phyloP scores from a whole-genome alignment of 257 asterid species.

The Coffea eugenioides region DNA sequence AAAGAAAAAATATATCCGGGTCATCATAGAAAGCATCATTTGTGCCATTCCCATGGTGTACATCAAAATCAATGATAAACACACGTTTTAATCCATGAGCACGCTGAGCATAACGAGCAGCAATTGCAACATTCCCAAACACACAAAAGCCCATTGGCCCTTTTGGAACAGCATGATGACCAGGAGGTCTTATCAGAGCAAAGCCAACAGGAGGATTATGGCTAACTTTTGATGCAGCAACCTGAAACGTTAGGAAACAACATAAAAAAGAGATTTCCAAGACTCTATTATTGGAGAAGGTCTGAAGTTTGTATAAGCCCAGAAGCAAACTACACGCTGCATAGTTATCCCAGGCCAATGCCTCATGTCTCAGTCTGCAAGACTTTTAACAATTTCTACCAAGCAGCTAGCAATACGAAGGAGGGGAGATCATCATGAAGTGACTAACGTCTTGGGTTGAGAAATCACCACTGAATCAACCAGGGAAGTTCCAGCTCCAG shows the following conservation, averaged over 20 bases:
- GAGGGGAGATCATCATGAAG: slow-evolving; percentile 37
- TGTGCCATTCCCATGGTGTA: slow-evolving; percentile 99
- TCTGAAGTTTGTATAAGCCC: background rate
- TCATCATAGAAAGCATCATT: slow-evolving; percentile 89
- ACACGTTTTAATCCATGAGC: slow-evolving; percentile 85
- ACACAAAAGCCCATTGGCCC: slow-evolving; percentile 99
- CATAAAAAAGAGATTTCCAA: no score
- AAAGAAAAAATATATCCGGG: slow-evolving; percentile 84
- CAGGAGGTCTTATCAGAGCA: slow-evolving; percentile 93
- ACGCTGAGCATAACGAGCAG: slow-evolving; percentile 94
- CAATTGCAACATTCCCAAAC: slow-evolving; percentile 86
- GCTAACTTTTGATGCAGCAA: slow-evolving; percentile 68
- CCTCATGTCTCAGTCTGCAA: background rate
- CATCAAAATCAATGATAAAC: slow-evolving; percentile 92
- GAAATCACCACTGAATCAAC: slow-evolving; percentile 97
- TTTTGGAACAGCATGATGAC: slow-evolving; percentile 93
- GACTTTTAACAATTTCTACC: background rate
- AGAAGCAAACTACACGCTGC: background rate
- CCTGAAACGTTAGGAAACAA: slow-evolving; percentile 43
- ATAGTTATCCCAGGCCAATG: background rate
- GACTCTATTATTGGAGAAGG: no score
- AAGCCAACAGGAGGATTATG: slow-evolving; percentile 81
- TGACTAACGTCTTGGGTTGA: slow-evolving; percentile 60
- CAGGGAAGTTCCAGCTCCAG: slow-evolving; percentile 94
- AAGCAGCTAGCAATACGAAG: background rate